Evolutionary conservation across 2,329 filamentous ascomycete species (phyloP), one percentile per base, ranked within the genome.

Genomic region (Ambrosiella cleistominuta): DNA sequence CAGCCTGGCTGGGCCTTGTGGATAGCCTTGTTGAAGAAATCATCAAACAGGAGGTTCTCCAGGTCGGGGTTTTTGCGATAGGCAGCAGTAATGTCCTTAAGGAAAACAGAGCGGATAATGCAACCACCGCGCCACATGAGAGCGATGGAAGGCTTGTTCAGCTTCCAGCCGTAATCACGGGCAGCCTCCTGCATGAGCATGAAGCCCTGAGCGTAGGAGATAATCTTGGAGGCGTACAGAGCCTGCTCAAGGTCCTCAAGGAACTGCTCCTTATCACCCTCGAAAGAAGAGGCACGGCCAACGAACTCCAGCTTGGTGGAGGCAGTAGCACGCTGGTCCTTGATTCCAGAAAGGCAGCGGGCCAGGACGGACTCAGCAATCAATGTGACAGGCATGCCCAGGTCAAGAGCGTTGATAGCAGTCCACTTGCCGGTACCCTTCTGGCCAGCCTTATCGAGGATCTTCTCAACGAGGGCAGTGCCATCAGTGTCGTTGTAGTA

Each of bases 391-490:
- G 93, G 93, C 88, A 95, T 95, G 69, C 93, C 93, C 62, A 98
- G 85, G 72, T 98, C 93, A 62, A 98, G 84, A 64, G 93, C 90
- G 75, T 98, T 98, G 77, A 98, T 94, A 68, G 93, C 91, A 65
- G 93, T 98, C 93, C 93, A 98, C 81, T 98, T 97, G 76, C 93
- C 93, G 66, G 93, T 97, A 76, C 93, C 93, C 80, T 98, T 98
- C 80, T 98, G 93, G 66, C 93, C 93, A 68, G 93, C 93, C 75
- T 91, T 86, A 78, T 98, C 93, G 64, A 97, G 81, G 67, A 98
- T 97, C 85, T 97, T 98, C 82, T 98, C 93, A 62, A 98, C 85
- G 61, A 98, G 85, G 54, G 93, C 78, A 62, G 79, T 83, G 68
- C 86, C 88, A 67, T 97, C 91, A 56, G 95, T 90, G 67, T 98